These are phyloP conservation scores for Chromera velia DNA, from an alignment of 73 alveolate species.

Conservation along the genomic window DNA sequence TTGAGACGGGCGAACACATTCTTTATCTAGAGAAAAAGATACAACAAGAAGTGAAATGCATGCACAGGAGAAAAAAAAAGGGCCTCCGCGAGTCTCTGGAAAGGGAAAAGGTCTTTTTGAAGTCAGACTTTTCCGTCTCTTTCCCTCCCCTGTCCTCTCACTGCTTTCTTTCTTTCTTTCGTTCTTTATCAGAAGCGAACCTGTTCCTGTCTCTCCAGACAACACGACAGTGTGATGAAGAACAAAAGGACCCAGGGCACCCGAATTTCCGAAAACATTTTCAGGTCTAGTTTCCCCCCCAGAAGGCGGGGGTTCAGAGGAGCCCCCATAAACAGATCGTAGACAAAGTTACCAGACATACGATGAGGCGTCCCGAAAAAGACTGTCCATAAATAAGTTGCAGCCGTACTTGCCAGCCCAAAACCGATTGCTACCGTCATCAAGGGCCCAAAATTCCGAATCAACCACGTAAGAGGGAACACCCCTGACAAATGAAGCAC, in stretches of 20 bases:
- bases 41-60: too few relatives aligned
- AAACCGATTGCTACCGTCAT: not conserved
- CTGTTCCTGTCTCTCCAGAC: too few relatives aligned
- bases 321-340: constrained; percentile 36
- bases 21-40: too few relatives aligned
- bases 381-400: constrained; percentile 2
- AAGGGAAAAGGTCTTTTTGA: too few relatives aligned
- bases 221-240: constrained; percentile 9
- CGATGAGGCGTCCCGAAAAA: not conserved
- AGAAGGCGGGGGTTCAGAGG: constrained; percentile 19
- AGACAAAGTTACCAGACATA: constrained; percentile 18
- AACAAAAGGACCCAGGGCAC: constrained; percentile 24
- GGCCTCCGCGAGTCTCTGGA: too few relatives aligned
- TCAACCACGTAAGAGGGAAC: not conserved
- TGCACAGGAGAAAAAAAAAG: too few relatives aligned
- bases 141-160: too few relatives aligned
- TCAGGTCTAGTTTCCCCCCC: constrained; percentile 28
- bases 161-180: too few relatives aligned
- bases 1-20: too few relatives aligned
- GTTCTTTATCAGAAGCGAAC: too few relatives aligned
- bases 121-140: too few relatives aligned
- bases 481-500: not conserved
- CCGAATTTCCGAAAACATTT: constrained; percentile 35
- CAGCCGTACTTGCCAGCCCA: not conserved
- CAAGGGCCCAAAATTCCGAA: constrained; percentile 20